Percentiles rank a stretch among this genome's conserved stretches.
Conservation (phyloP, 352 stramenopile genomes). For the Phytophthora ramorum region DNA sequence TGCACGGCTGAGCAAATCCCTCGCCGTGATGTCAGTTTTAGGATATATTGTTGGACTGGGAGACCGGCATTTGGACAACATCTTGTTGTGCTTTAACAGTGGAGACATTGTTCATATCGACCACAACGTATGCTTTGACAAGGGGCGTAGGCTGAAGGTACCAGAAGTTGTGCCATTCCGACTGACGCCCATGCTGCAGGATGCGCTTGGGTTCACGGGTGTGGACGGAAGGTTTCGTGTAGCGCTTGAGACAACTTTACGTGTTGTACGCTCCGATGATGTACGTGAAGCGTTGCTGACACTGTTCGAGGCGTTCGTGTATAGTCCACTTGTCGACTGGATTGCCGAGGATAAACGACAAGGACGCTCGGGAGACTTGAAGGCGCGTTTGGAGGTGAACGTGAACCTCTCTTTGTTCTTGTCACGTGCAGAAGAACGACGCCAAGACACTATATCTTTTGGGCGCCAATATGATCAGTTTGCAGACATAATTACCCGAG, state of each 20-base stretch:
- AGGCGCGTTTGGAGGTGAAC: conserved; percentile 81
- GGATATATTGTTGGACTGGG: conserved; percentile 91
- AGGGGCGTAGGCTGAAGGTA: conserved; percentile 85
- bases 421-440: conserved; percentile 78
- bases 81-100: conserved; percentile 80
- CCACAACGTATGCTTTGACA: conserved; percentile 94
- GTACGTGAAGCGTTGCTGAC: conserved; percentile 76
- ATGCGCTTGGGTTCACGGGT: conserved; percentile 77
- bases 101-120: conserved; percentile 93
- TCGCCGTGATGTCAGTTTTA: conserved; percentile 90
- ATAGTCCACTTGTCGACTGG: conserved; percentile 88
- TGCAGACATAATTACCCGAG: conserved; percentile 23
- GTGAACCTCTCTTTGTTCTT: conserved; percentile 89
- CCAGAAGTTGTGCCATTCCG: conserved; percentile 93
- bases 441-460: conserved; percentile 66
- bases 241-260: conserved; percentile 78
- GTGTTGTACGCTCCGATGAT: conserved; percentile 66
- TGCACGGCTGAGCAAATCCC: conserved; percentile 65
- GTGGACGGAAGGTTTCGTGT: conserved; percentile 77
- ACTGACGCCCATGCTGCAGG: conserved; percentile 84
- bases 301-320: conserved; percentile 88
- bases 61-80: conserved; percentile 93
- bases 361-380: conserved; percentile 50
- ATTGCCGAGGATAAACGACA: conserved; percentile 49
- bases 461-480: conserved; percentile 42